These are phyloP conservation scores for Adansonia madagascariensis DNA, from an alignment of 441 rosid species.

Conservation along the genomic window DNA sequence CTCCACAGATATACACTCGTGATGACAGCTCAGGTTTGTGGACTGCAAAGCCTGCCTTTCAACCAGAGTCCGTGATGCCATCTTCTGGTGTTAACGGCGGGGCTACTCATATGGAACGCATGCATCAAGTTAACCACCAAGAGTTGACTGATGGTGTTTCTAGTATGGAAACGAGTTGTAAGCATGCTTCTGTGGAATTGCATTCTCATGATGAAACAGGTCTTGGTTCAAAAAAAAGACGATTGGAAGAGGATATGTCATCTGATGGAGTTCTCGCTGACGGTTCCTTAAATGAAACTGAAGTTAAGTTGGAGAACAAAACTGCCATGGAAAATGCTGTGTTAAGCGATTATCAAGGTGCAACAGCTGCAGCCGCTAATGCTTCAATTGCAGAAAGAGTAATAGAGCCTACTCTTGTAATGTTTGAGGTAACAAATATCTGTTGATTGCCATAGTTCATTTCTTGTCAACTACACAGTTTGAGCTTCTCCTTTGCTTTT, in stretches of 20 bases:
- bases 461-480: slow-evolving; percentile 8
- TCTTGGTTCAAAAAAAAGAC: slow-evolving; percentile 65
- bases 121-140: slow-evolving; percentile 51
- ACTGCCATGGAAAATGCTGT: slow-evolving; percentile 46
- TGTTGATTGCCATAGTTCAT: slow-evolving; percentile 3
- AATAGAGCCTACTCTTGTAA: slow-evolving; percentile 94
- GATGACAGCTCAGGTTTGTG: slow-evolving; percentile 89
- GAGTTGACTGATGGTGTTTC: slow-evolving; percentile 57
- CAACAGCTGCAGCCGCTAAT: slow-evolving; percentile 54
- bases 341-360: slow-evolving; percentile 53
- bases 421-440: slow-evolving; percentile 74
- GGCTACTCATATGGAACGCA: slow-evolving; percentile 46
- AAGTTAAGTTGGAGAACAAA: slow-evolving; percentile 54
- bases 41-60: slow-evolving; percentile 72
- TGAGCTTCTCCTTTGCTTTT: slow-evolving; percentile 1
- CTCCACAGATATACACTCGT: slow-evolving; percentile 89
- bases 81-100: slow-evolving; percentile 48
- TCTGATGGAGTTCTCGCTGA: slow-evolving; percentile 52
- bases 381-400: slow-evolving; percentile 82
- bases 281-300: slow-evolving; percentile 50
- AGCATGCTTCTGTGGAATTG: slow-evolving; percentile 50
- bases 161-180: slow-evolving; percentile 57
- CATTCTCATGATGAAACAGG: slow-evolving; percentile 53
- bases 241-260: slow-evolving; percentile 57
- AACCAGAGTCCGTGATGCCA: slow-evolving; percentile 38